Percentiles rank a stretch among this genome's conserved stretches.
phyloP scores from a whole-genome alignment of 148 eudicot genomes.

The Pharnaceum exiguum region DNA sequence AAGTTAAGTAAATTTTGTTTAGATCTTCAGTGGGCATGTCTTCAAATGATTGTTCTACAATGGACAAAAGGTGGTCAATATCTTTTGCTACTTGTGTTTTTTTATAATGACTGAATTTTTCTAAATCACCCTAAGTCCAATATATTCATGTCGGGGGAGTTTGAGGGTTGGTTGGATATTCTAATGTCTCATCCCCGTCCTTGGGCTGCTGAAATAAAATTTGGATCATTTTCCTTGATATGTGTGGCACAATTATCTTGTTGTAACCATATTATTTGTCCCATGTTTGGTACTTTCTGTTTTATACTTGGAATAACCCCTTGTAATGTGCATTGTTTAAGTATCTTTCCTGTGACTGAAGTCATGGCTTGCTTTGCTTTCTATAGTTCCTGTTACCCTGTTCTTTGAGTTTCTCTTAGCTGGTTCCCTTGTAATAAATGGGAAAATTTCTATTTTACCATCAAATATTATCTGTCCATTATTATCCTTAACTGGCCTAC shows the following conservation, averaged over 20 bases:
- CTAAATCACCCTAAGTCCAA: conserved; percentile 1
- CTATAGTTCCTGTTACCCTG: neutral
- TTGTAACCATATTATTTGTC: neutral
- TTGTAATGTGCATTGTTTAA: neutral
- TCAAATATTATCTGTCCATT: neutral
- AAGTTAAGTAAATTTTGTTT: too few relatives aligned
- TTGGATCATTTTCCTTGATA: neutral
- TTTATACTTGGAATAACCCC: neutral
- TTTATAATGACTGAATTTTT: neutral
- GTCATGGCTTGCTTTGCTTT: neutral
- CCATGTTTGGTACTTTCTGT: neutral
- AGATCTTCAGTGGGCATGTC: too few relatives aligned
- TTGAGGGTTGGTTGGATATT: neutral
- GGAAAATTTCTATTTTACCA: neutral
- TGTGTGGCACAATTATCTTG: neutral
- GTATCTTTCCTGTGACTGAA: neutral
- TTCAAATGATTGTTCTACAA: too few relatives aligned
- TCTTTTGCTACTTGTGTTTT: too few relatives aligned
- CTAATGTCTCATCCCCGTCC: neutral
- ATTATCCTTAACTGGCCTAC: neutral
- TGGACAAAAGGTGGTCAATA: too few relatives aligned
- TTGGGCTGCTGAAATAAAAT: neutral
- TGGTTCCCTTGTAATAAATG: neutral
- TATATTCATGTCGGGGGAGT: neutral
- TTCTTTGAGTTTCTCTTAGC: neutral